Percentiles rank a stretch among this genome's conserved stretches.
These are phyloP conservation scores for Alectoria sarmentosa DNA, from an alignment of 495 filamentous ascomycete genomes.

Conservation along the genomic window DNA sequence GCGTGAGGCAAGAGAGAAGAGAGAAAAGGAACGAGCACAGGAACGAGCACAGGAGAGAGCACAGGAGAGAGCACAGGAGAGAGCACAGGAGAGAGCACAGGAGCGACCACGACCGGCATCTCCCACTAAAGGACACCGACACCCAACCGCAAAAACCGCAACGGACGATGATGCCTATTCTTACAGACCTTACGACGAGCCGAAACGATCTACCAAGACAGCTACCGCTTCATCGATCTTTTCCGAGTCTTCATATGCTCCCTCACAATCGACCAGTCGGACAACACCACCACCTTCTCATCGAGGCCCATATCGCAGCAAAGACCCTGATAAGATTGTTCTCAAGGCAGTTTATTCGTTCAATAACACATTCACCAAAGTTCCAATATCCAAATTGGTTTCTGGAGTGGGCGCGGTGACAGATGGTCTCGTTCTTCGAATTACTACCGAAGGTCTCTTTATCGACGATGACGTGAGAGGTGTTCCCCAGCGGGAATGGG, in stretches of 20 bases:
- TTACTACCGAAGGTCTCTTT: constrained; percentile 87
- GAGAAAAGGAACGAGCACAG: constrained; percentile 43
- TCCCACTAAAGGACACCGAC: constrained; percentile 47
- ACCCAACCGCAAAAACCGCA: constrained; percentile 57
- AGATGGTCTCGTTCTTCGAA: constrained; percentile 76
- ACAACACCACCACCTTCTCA: constrained; percentile 78
- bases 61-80: constrained; percentile 29
- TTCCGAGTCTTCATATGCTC: constrained; percentile 78
- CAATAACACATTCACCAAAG: constrained; percentile 73
- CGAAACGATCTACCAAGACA: constrained; percentile 43
- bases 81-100: constrained; percentile 30
- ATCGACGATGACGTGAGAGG: constrained; percentile 90
- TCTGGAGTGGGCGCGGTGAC: constrained; percentile 69
- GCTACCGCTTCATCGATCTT: constrained; percentile 54
- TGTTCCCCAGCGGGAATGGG: constrained; percentile 90
- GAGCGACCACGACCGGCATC: constrained; percentile 30
- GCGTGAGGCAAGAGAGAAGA: constrained; percentile 39
- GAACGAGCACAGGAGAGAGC: constrained; percentile 31
- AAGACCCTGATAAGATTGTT: constrained; percentile 90
- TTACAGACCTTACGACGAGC: constrained; percentile 75
- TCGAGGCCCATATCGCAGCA: constrained; percentile 69
- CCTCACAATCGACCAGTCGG: constrained; percentile 73
- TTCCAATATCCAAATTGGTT: constrained; percentile 73
- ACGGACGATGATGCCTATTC: constrained; percentile 65
- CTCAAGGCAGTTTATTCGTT: constrained; percentile 88